Evolutionary conservation across 1,284 basidiomycete species (phyloP).

Genomic region (Fomitopsis betulina): DNA sequence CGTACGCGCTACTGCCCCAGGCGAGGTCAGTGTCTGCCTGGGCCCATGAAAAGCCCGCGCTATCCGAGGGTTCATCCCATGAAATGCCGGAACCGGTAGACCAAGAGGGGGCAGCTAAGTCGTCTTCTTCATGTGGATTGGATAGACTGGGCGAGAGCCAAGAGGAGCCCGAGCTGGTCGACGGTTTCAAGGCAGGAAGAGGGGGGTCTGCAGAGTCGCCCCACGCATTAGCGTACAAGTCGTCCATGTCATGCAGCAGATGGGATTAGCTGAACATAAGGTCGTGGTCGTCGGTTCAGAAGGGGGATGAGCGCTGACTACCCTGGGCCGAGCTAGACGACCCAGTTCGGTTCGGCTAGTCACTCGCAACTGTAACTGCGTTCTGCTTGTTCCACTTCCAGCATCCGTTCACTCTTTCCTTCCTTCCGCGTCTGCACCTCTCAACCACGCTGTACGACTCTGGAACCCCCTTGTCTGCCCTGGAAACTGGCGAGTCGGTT

Average conservation of each 20-base stretch:
- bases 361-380: not conserved
- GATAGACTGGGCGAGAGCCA: slow-evolving; percentile 23
- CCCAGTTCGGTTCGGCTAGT: not conserved
- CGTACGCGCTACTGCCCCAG: slow-evolving; percentile 32
- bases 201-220: slow-evolving; percentile 37
- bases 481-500: not conserved
- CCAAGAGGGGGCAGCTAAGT: slow-evolving; percentile 51
- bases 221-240: slow-evolving; percentile 69
- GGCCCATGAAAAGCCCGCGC: slow-evolving; percentile 27
- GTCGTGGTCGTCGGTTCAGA: not conserved
- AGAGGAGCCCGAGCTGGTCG: slow-evolving; percentile 15
- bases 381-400: not conserved
- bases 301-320: no score
- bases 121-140: slow-evolving; percentile 38
- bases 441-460: not conserved
- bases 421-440: not conserved
- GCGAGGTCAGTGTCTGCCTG: slow-evolving; percentile 22
- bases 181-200: slow-evolving; percentile 5
- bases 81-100: slow-evolving; percentile 36
- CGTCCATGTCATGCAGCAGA: slow-evolving; percentile 40
- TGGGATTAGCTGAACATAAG: not conserved
- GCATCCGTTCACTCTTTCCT: not conserved
- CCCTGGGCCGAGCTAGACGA: not conserved
- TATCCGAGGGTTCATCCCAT: slow-evolving; percentile 44
- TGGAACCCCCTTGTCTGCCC: not conserved